Conservation (phyloP, 352 stramenopile species). For the Phytopythium boreale region DNA sequence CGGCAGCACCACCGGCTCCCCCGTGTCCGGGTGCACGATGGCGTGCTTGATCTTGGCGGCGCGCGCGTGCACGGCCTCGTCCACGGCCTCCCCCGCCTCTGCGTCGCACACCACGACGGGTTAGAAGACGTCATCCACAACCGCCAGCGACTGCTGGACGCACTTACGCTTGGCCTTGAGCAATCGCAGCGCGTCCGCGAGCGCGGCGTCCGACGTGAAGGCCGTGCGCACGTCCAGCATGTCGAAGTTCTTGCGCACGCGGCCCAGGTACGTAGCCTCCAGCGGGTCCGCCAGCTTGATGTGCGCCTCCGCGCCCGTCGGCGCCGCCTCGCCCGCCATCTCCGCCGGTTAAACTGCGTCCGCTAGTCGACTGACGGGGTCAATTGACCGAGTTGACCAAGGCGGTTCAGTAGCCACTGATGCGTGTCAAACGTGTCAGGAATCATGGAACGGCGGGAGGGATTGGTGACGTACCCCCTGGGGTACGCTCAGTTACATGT, state of each 20-base stretch:
- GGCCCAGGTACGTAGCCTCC: slow-evolving; percentile 72
- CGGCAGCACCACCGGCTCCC: slow-evolving; percentile 53
- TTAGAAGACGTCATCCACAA: too few relatives aligned
- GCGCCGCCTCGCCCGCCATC: not conserved
- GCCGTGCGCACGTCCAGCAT: slow-evolving; percentile 81
- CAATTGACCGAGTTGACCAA: too few relatives aligned
- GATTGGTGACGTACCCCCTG: too few relatives aligned
- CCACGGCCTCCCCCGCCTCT: slow-evolving; percentile 37
- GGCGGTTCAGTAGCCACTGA: not conserved
- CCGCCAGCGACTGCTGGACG: too few relatives aligned
- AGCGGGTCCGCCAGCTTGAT: slow-evolving; percentile 72
- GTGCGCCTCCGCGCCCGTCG: slow-evolving; percentile 20
- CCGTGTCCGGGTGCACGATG: slow-evolving; percentile 76
- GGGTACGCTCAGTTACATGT: too few relatives aligned
- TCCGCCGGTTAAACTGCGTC: not conserved
- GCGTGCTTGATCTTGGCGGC: slow-evolving; percentile 68
- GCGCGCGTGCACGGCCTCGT: slow-evolving; percentile 34
- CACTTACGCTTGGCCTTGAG: slow-evolving; percentile 36
- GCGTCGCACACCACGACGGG: not conserved
- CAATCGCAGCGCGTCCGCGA: slow-evolving; percentile 42
- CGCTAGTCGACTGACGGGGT: not conserved
- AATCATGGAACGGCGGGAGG: too few relatives aligned
- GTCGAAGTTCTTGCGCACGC: slow-evolving; percentile 78
- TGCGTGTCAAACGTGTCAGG: not conserved
- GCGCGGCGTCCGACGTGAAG: slow-evolving; percentile 50